Evolutionary conservation across 2,329 filamentous ascomycete genomes (phyloP).

Genomic region (Verticillium tricorpus): DNA sequence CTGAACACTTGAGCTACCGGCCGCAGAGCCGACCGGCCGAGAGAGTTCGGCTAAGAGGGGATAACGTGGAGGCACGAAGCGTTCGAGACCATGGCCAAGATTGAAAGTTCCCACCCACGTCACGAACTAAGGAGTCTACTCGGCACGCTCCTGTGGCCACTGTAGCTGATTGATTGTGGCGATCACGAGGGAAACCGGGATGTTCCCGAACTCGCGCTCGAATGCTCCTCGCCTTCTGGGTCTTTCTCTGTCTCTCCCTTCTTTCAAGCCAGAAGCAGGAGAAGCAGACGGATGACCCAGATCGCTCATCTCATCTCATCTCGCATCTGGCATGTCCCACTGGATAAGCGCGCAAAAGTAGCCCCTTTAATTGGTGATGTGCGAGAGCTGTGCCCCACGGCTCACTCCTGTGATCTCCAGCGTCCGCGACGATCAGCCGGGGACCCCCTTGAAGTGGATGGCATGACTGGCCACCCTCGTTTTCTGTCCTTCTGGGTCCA

Average conservation of each 20-base stretch:
- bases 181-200: too few species aligned
- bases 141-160: too few species aligned
- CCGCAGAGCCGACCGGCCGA: neutral
- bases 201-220: too few species aligned
- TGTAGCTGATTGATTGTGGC: neutral
- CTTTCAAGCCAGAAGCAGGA: neutral
- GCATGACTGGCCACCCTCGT: conserved; percentile 3
- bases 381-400: conserved; percentile 7
- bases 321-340: neutral
- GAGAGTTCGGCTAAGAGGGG: neutral
- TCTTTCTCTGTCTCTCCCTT: neutral
- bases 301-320: neutral
- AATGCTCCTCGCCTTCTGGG: neutral
- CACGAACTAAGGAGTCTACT: neutral
- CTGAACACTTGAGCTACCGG: neutral
- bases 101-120: neutral
- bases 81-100: neutral
- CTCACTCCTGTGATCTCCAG: conserved; percentile 16
- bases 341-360: neutral
- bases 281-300: neutral
- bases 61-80: neutral
- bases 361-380: neutral
- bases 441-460: conserved; percentile 1
- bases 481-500: neutral
- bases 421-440: conserved; percentile 15